phyloP scores from a whole-genome alignment of 495 filamentous ascomycete genomes.

The Penicillium lagena region DNA sequence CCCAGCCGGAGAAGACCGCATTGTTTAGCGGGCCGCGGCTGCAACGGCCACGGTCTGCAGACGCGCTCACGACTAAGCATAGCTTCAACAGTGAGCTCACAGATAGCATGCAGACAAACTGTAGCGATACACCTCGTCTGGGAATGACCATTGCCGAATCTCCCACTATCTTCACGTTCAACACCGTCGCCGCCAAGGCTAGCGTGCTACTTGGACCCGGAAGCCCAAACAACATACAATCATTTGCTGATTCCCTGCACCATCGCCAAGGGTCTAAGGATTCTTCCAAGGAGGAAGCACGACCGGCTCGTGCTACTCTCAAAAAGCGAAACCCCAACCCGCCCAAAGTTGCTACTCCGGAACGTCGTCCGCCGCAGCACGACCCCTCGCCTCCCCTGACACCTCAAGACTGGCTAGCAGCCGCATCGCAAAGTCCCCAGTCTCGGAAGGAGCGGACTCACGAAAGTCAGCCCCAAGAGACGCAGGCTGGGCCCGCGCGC shows the following conservation, averaged over 20 bases:
- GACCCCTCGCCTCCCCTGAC: slow-evolving; percentile 26
- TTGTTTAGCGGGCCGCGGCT: slow-evolving; percentile 15
- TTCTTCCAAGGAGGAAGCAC: no score
- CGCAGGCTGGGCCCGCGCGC: slow-evolving; percentile 8
- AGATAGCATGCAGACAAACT: slow-evolving; percentile 25
- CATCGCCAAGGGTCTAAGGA: no score
- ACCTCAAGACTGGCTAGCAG: slow-evolving; percentile 40
- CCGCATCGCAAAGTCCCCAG: slow-evolving; percentile 22
- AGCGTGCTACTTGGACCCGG: slow-evolving; percentile 19
- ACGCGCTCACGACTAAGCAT: slow-evolving; percentile 22
- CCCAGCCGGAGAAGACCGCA: slow-evolving; percentile 6
- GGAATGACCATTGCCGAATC: slow-evolving; percentile 16
- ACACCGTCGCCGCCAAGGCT: slow-evolving; percentile 22
- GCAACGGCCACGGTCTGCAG: slow-evolving; percentile 29
- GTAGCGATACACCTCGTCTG: slow-evolving; percentile 24
- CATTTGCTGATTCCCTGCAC: no score
- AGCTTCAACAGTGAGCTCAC: slow-evolving; percentile 23
- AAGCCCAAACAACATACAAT: slow-evolving; percentile 10
- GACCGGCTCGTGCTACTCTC: no score
- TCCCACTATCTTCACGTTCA: slow-evolving; percentile 26
- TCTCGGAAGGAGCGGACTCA: slow-evolving; percentile 11
- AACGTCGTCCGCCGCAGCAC: background rate
- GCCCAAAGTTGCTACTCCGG: slow-evolving; percentile 7
- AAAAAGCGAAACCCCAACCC: slow-evolving; percentile 14
- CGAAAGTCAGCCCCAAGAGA: slow-evolving; percentile 2